Conservation (phyloP, 192 early-diverging fungal species). For the Backusella luteola region DNA sequence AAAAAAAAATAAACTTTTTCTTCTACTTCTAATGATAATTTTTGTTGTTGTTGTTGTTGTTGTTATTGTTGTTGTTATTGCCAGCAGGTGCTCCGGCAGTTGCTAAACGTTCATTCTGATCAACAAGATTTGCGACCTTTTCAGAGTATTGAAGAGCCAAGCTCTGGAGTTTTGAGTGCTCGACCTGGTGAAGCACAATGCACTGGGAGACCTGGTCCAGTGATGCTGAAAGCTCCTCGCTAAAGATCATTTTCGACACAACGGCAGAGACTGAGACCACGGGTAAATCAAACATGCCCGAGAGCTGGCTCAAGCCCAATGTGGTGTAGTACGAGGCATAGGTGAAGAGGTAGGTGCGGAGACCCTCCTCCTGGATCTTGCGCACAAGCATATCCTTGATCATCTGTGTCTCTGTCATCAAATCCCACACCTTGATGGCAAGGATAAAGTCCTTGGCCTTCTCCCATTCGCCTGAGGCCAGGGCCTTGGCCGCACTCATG, state of each 20-base stretch:
- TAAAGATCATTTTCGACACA: conserved; percentile 93
- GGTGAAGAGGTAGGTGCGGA: conserved; percentile 95
- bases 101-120: conserved; percentile 84
- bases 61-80: background rate
- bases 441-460: conserved; percentile 78
- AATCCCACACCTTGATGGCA: conserved; percentile 96
- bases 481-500: conserved; percentile 92
- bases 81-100: background rate
- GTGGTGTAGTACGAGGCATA: conserved; percentile 90
- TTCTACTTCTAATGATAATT: conserved; percentile 1
- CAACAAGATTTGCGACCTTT: conserved; percentile 83
- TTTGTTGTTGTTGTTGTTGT: background rate
- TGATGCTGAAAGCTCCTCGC: conserved; percentile 86
- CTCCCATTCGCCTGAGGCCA: conserved; percentile 94
- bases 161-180: conserved; percentile 75
- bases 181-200: conserved; percentile 81
- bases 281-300: conserved; percentile 86
- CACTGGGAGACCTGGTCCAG: conserved; percentile 81
- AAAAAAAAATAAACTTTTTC: background rate
- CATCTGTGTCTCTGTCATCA: conserved; percentile 76
- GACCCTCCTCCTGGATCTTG: conserved; percentile 94
- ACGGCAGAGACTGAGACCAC: conserved; percentile 63
- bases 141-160: conserved; percentile 84
- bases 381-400: conserved; percentile 88
- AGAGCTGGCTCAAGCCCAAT: conserved; percentile 78